Evolutionary conservation across 1,284 basidiomycete genomes (phyloP), one percentile per base, ranked within the genome.

Genomic region (Naganishia cerealis): DNA sequence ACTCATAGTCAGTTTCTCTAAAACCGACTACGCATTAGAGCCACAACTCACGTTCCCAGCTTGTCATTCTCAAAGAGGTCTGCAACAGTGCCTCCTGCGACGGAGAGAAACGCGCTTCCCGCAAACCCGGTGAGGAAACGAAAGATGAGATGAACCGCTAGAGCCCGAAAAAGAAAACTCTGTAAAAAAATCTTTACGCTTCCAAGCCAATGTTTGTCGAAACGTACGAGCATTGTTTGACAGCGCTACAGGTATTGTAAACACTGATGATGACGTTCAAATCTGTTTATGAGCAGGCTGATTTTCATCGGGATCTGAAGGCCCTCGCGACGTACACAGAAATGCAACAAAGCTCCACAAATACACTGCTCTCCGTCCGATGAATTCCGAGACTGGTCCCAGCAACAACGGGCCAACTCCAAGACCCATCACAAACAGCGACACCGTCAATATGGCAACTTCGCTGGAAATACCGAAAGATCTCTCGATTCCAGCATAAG

Each of bases 81-180:
- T 24, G 87, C 87, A 21, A 92, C 85, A 57, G 86, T 88, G 2
- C 91, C 91, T 0, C 91, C 91, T 0, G 88, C 87, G 0, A 93
- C 90, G 67, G 86, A 88, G 26, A 93, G 80, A 77, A 93, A 93
- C 0, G 90, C 87, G 0, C 88, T 82, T 0, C 90, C 83, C 5
- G 77, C 78, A 33, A 89, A 85, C 0, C 90, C 91, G 2, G 85
- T 85, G 24, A 90, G 72, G 75, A 89, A 90, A 4, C 89, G 86
- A 72, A 90, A 90, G 72, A 88, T 81, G 10, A 91, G 80, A 72
- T 85, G 85, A 0, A 87, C 84, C 12, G 81, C 86, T 42, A 57
- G 6, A 56, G 54, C 56, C 40, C 16, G n/a, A n/a, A n/a, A n/a
- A n/a, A n/a, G 3, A 15, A 26, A 5, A n/a, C 70, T 66, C 71